These are phyloP conservation scores for Lepidium aucheri DNA, from an alignment of 345 rosid genomes.

Conservation along the genomic window DNA sequence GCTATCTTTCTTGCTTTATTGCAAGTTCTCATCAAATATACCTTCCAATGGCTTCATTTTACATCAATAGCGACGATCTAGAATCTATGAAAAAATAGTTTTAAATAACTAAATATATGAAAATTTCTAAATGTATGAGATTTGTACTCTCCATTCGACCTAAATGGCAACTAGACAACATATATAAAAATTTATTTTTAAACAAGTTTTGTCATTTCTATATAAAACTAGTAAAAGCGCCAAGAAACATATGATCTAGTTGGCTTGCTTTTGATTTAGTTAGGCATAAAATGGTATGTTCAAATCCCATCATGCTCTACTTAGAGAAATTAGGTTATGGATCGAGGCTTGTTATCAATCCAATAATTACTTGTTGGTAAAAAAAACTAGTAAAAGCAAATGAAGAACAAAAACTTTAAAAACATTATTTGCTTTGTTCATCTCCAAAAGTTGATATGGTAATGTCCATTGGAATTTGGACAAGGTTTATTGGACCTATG, in stretches of 20 bases:
- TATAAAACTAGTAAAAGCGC: background rate
- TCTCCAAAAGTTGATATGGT: background rate
- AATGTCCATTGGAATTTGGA: background rate
- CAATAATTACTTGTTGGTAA: too few species aligned
- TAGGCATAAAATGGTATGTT: too few species aligned
- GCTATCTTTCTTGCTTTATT: background rate
- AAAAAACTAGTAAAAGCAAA: background rate
- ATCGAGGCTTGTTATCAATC: too few species aligned
- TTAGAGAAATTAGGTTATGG: too few species aligned
- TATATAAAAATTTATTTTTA: background rate
- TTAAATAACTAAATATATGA: too few species aligned
- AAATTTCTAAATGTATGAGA: too few species aligned
- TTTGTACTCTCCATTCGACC: too few species aligned
- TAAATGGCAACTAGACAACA: background rate
- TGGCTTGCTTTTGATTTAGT: too few species aligned
- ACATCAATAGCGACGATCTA: constrained; percentile 5
- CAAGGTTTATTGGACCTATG: background rate
- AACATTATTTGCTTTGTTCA: background rate
- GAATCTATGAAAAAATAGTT: too few species aligned
- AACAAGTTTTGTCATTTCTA: background rate
- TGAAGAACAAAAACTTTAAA: background rate
- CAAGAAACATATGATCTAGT: too few species aligned
- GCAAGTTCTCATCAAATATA: constrained; percentile 3
- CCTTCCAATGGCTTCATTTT: constrained; percentile 11
- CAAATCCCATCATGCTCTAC: too few species aligned